Base-by-base conservation (phyloP, 1,139 yeast genomes). In the Magnusiomyces sp. region DNA sequence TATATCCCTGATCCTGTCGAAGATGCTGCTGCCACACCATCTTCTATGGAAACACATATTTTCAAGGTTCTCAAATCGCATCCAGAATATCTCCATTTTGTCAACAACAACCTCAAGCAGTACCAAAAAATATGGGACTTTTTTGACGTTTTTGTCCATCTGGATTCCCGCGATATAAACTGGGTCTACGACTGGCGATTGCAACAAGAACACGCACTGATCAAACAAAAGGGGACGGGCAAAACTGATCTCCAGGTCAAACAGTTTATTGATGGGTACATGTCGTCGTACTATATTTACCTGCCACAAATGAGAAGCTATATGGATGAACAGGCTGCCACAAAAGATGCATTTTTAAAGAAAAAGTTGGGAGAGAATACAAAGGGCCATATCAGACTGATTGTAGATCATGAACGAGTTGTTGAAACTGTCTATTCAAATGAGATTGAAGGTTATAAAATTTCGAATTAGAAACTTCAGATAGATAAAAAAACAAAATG, bases 131-230 rank as follows among this genome's bases (percentile, higher is more conserved):
- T 87, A 1, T 85, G 96, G 86, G 63, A 68, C 17, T 57, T 62
- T 7, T 77, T 82, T 56, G 80, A 85, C 57, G 66, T 71, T 13
- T 80, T 86, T 48, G 73, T 90, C n/a, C 79, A 76, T 49, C 65
- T 83, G 47, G 75, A 78, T 36, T 82, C 96, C 0, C 67, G 71
- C 43, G 70, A 76, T 55, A 69, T 86, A 40, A 60, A 71, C 5
- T 81, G 80, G 61, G 92, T 90, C 4, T 83, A 81, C 63, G 65
- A 63, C 9, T 92, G 98, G 98, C 74, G 98, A 54, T 64, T 76
- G 5, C 79, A 90, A 64, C 97, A 92, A 67, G 98, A 92, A 61
- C 86, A 83, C 56, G 77, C 72, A 2, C 67, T 88, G 59, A 78
- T 82, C 9, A 55, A 56, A 7, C 55, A 54, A 3, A 69, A 64